Conservation (phyloP, 2,329 filamentous ascomycete genomes). For the Nemania sp. region DNA sequence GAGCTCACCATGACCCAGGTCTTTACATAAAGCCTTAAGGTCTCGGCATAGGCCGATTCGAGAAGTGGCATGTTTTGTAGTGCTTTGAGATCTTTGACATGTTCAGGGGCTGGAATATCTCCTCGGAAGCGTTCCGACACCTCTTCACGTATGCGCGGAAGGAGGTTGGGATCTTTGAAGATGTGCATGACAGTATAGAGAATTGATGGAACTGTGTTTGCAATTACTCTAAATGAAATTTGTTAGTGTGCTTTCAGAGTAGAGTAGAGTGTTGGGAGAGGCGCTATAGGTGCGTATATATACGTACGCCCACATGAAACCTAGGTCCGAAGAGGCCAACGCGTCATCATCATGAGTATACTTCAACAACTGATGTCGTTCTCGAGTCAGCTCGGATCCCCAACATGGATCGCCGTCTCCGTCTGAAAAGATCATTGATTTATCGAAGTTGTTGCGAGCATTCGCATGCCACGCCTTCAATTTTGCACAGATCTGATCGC, state of each 20-base stretch:
- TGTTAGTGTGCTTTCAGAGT: conserved; percentile 4
- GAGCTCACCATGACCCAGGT: conserved; percentile 24
- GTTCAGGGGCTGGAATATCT: conserved; percentile 26
- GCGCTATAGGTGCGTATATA: too few species aligned
- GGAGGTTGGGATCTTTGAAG: too few species aligned
- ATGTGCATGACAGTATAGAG: too few species aligned
- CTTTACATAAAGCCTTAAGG: conserved; percentile 27
- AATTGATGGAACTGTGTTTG: too few species aligned
- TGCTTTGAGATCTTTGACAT: conserved; percentile 29
- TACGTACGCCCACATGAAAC: conserved; percentile 29
- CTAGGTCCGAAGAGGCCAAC: conserved; percentile 26
- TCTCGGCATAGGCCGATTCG: conserved; percentile 29
- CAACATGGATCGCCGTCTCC: conserved; percentile 30
- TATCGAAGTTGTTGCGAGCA: conserved; percentile 23
- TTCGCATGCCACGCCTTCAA: conserved; percentile 30
- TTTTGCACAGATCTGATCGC: conserved; percentile 15
- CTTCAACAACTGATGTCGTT: conserved; percentile 20
- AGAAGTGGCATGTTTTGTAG: conserved; percentile 29
- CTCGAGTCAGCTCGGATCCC: conserved; percentile 27
- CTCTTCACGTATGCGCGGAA: conserved; percentile 11
- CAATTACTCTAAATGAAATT: too few species aligned
- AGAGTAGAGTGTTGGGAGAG: neutral
- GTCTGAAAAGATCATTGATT: conserved; percentile 20
- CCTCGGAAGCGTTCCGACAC: conserved; percentile 20
- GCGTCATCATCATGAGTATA: conserved; percentile 26